Percentiles rank a stretch among this genome's conserved stretches.
Conservation (phyloP, 176 grass and related monocot species). For the Poa annua region DNA sequence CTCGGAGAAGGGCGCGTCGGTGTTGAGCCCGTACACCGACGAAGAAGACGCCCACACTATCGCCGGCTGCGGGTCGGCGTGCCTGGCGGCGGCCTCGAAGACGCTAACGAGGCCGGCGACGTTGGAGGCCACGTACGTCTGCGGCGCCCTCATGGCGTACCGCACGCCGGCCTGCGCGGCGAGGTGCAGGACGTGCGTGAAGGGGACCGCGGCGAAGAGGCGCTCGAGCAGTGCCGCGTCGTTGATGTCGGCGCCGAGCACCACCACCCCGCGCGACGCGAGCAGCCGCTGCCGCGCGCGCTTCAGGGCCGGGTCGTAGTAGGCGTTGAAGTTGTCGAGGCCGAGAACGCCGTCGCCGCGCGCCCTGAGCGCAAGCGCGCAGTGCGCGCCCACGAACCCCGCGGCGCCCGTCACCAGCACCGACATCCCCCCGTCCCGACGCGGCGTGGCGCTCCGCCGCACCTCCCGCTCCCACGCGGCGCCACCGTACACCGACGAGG, state of each 20-base stretch:
- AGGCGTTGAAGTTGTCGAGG: constrained; percentile 94
- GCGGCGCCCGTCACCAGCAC: constrained; percentile 86
- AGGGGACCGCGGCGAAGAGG: constrained; percentile 56
- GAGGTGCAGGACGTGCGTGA: constrained; percentile 96
- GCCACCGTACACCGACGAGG: constrained; percentile 37
- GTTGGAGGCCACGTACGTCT: constrained; percentile 93
- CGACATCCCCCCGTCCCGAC: constrained; percentile 52
- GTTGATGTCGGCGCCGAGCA: constrained; percentile 87
- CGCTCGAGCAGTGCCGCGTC: constrained; percentile 59
- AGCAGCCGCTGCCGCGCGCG: constrained; percentile 79
- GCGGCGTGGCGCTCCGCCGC: constrained; percentile 55
- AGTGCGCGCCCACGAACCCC: constrained; percentile 87
- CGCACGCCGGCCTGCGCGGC: constrained; percentile 95
- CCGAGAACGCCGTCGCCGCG: constrained; percentile 93
- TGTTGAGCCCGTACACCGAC: constrained; percentile 95
- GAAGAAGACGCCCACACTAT: constrained; percentile 95
- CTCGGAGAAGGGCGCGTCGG: constrained; percentile 81
- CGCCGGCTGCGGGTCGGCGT: constrained; percentile 88
- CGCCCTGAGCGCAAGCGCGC: constrained; percentile 67
- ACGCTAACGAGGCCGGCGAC: constrained; percentile 76
- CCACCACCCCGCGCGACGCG: constrained; percentile 51
- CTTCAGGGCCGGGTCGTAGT: constrained; percentile 88
- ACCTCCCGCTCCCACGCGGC: constrained; percentile 61
- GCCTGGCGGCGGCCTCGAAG: constrained; percentile 73
- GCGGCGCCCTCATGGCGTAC: constrained; percentile 78